Base-by-base conservation (phyloP, 2,329 filamentous ascomycete species). In the Aureobasidium subglaciale region DNA sequence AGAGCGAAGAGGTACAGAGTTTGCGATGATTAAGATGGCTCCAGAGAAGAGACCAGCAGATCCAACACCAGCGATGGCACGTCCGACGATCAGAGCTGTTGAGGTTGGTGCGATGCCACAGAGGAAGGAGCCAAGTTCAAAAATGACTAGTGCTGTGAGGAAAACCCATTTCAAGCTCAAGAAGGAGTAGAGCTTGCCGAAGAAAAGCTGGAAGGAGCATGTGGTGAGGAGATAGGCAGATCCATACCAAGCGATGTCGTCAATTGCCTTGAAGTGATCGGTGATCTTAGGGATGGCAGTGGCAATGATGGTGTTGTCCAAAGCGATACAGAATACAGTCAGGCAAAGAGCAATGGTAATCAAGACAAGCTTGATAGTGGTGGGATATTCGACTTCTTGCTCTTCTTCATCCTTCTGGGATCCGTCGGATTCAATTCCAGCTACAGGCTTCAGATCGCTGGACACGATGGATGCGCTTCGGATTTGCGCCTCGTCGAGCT, bases 61-160 rank as follows among this genome's bases (percentile, higher is more conserved):
- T 5, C 77, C 78, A 0, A 79, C 63, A 55, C 78, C 78, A 29
- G 77, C 72, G 46, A 81, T 65, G 0, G 75, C 76, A 56, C 78
- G 72, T 13, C 78, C 78, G 43, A 79, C 66, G 62, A 81, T 79
- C 20, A 81, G 64, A 11, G 77, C 72, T 3, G 64, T 71, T 5
- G 75, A 78, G 59, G 71, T 78, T 11, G 76, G 76, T 9, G 78
- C 77, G 27, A 73, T 68, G 59, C 73, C 78, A 59, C 78, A 80
- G 11, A 60, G 15, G 15, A 60, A 35, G 18, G 57, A 59, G 16
- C 59, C 59, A 24, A 60, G 38, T 18, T 60, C 59, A 34, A 60
- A 60, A 22, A 60, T 56, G 29, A 37, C 41, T 3, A 58, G 52
- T 13, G 59, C 56, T 10, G 34, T 34, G 18, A 56, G 56, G 35